Percentiles rank a stretch among this genome's conserved stretches.
phyloP scores from a whole-genome alignment of 305 asterid species.

The Caryopteris hybrid region DNA sequence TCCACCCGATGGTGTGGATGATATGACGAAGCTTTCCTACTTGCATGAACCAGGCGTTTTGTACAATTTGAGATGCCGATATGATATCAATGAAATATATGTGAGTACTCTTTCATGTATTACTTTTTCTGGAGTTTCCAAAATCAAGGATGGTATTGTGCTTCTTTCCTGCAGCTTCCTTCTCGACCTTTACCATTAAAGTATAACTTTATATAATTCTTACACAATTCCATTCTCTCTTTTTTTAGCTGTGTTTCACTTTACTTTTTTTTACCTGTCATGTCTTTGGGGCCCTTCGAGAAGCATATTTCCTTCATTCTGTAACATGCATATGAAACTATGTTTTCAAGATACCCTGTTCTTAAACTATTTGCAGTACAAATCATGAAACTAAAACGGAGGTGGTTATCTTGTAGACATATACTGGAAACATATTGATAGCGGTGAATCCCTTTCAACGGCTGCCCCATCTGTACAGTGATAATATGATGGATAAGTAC shows the following conservation, averaged over 20 bases:
- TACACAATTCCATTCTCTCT: background rate
- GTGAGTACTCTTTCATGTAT: constrained; percentile 31
- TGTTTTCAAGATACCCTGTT: background rate
- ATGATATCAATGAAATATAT: constrained; percentile 67
- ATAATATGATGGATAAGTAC: constrained; percentile 62
- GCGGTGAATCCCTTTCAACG: constrained; percentile 85
- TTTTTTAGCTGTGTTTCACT: background rate
- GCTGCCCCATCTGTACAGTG: constrained; percentile 61
- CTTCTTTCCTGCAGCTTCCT: background rate
- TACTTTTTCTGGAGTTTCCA: constrained; percentile 6
- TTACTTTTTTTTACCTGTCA: background rate
- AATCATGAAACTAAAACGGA: constrained; percentile 17
- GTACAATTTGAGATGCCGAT: constrained; percentile 63
- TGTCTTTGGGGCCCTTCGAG: background rate
- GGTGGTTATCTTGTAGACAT: constrained; percentile 48
- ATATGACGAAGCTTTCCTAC: constrained; percentile 82
- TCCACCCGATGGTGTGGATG: constrained; percentile 69
- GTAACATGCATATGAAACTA: constrained; percentile 1
- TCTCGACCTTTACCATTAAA: constrained; percentile 2
- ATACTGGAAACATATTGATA: constrained; percentile 78
- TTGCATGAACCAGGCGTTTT: constrained; percentile 88
- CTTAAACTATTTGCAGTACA: background rate
- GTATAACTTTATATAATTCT: background rate
- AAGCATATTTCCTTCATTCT: constrained; percentile 7
- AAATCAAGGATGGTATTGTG: background rate